Evolutionary conservation across 2,329 filamentous ascomycete genomes (phyloP).

Genomic region (Niveomyces coronatus): DNA sequence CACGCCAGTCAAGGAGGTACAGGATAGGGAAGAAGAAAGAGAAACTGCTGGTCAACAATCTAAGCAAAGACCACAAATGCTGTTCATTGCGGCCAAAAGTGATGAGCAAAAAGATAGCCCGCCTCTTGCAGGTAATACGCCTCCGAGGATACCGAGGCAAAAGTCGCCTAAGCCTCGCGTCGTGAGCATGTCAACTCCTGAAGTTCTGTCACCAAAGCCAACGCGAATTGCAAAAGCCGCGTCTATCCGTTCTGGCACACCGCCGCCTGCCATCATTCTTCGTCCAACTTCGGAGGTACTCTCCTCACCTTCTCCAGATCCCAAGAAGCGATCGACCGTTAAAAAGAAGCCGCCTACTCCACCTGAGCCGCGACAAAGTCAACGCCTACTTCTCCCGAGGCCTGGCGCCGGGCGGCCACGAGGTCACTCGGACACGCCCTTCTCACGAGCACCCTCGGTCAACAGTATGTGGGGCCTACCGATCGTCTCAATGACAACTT

Average conservation of each 20-base stretch:
- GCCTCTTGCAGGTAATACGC: neutral
- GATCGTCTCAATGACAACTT: constrained; percentile 9
- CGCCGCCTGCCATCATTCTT: constrained; percentile 19
- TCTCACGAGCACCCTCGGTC: constrained; percentile 5
- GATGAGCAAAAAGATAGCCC: no score
- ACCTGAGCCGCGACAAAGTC: constrained; percentile 23
- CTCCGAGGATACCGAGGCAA: neutral
- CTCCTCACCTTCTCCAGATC: constrained; percentile 19
- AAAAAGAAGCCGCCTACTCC: constrained; percentile 23
- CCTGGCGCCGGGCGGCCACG: constrained; percentile 6
- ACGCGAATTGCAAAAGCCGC: constrained; percentile 20
- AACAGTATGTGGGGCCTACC: constrained; percentile 8
- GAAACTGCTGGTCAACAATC: no score
- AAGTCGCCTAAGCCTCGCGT: constrained; percentile 13
- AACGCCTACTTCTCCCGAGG: constrained; percentile 10
- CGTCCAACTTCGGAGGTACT: constrained; percentile 13
- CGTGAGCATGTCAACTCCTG: constrained; percentile 13
- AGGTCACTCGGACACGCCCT: constrained; percentile 11
- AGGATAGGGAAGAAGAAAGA: no score
- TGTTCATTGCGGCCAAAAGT: no score
- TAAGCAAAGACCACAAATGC: no score
- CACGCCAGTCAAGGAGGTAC: no score
- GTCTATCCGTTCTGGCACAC: constrained; percentile 17
- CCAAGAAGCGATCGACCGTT: constrained; percentile 17
- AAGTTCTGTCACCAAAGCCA: constrained; percentile 24